Evolutionary conservation across 2,329 filamentous ascomycete genomes (phyloP), one percentile per base, ranked within the genome.

Genomic region (Beauveria medogensis): DNA sequence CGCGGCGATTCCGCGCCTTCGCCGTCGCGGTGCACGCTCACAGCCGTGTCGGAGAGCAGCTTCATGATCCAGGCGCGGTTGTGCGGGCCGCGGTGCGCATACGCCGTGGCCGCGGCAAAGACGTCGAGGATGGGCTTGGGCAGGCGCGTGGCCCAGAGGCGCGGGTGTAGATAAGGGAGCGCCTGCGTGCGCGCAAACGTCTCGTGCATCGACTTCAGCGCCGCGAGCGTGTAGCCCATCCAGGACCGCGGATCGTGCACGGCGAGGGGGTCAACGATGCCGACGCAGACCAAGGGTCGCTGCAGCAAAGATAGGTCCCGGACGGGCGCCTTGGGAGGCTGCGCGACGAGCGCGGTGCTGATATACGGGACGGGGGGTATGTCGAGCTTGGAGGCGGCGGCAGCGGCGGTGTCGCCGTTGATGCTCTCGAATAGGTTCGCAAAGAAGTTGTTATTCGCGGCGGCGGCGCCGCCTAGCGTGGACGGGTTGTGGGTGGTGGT

Each of bases 91-190:
- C 72, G 71, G 26, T 70, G 71, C 9, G 67, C 64, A 67, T 78
- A 78, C 8, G 77, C 71, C 2, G 73, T 67, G 43, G 75, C 70
- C 14, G 72, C 72, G 2, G 75, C 71, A 61, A 76, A 80, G 51
- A 72, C 74, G 6, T 73, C 65, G 41, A 78, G 65, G 43, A 80
- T 72, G 28, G 73, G 70, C 24, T 69, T 71, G 26, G 77, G 77
- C 22, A 77, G 71, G 46, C 69, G 68, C 62, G 69, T 64, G 51
- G 71, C 67, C 69, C 80, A 79, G 20, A 80, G 71, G 10, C 73
- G 70, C 41, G 72, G 69, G 65, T 80, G 78, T 59, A 80, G 69
- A 64, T 77, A 80, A 37, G 76, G 72, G 22, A 76, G 70, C 7
- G 71, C 65, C 61, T 72, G 72, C 5, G 72, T 71, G 34, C 66